phyloP scores from a whole-genome alignment of 2,329 filamentous ascomycete species.

The Amauroascus verrucosus region DNA sequence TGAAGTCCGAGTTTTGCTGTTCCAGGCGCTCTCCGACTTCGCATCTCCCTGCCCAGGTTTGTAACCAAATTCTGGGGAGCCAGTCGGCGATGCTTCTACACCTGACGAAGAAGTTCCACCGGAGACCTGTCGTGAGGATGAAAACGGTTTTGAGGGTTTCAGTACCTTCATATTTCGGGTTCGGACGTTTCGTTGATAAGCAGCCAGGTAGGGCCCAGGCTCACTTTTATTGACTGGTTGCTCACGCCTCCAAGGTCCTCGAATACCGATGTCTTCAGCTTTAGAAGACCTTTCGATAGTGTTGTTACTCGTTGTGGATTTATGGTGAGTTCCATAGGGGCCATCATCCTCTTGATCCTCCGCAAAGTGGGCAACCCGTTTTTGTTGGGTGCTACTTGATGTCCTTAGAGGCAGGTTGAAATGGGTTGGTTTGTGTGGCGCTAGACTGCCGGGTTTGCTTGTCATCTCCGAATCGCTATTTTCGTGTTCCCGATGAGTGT shows the following conservation, averaged over 20 bases:
- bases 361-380: constrained; percentile 14
- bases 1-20: constrained; percentile 46
- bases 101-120: constrained; percentile 2
- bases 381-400: constrained; percentile 20
- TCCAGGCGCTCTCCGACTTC: constrained; percentile 21
- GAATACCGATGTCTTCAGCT: constrained; percentile 46
- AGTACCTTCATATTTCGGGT: constrained; percentile 75
- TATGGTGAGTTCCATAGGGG: constrained; percentile 16
- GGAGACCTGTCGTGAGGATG: constrained; percentile 21
- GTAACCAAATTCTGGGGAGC: background rate
- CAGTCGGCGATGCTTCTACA: background rate
- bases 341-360: constrained; percentile 16
- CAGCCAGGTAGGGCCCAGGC: constrained; percentile 38
- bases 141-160: constrained; percentile 57
- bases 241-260: constrained; percentile 59
- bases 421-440: constrained; percentile 19
- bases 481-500: background rate
- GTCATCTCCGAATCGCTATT: constrained; percentile 3
- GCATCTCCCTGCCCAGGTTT: background rate
- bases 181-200: constrained; percentile 57
- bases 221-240: constrained; percentile 21
- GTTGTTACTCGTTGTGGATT: constrained; percentile 24
- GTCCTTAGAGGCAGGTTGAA: constrained; percentile 22
- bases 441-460: constrained; percentile 10
- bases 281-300: constrained; percentile 19